Evolutionary conservation across 1,139 yeast species (phyloP).

Genomic region (Geotrichum phurueaensis): DNA sequence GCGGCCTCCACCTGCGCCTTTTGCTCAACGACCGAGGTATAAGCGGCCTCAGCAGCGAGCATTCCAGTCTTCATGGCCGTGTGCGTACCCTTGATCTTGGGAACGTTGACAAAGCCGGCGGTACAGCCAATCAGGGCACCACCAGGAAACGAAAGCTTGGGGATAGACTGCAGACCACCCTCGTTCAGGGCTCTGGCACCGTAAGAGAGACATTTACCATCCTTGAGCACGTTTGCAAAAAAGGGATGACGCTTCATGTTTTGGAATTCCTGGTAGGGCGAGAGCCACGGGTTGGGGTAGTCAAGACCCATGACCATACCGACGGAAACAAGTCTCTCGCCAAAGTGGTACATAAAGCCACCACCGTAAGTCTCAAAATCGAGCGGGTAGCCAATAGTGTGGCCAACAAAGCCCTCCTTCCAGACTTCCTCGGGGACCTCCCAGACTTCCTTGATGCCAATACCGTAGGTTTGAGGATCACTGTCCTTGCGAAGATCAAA

Average conservation of each 20-base stretch:
- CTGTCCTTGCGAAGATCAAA: conserved; percentile 60
- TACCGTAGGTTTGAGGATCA: conserved; percentile 85
- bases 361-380: conserved; percentile 78
- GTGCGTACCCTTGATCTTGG: conserved; percentile 96
- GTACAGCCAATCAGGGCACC: conserved; percentile 91
- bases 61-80: conserved; percentile 95
- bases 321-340: conserved; percentile 82
- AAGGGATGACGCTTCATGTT: conserved; percentile 87
- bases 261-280: conserved; percentile 95
- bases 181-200: conserved; percentile 95
- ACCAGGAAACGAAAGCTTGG: conserved; percentile 86
- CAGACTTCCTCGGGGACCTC: conserved; percentile 83
- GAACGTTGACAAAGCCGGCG: conserved; percentile 95
- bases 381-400: conserved; percentile 86
- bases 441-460: conserved; percentile 96
- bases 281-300: conserved; percentile 85
- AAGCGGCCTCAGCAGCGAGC: conserved; percentile 85
- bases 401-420: conserved; percentile 75
- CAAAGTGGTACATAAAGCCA: conserved; percentile 95
- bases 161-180: conserved; percentile 91
- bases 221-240: conserved; percentile 66
- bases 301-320: conserved; percentile 92
- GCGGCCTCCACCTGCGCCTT: conserved; percentile 34
- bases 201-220: conserved; percentile 88
- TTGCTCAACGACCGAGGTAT: conserved; percentile 42